A percentile compares a stretch with the other conserved stretches of the same genome.
phyloP scores from a whole-genome alignment of 2,329 filamentous ascomycete species.

The Colletotrichum scovillei region DNA sequence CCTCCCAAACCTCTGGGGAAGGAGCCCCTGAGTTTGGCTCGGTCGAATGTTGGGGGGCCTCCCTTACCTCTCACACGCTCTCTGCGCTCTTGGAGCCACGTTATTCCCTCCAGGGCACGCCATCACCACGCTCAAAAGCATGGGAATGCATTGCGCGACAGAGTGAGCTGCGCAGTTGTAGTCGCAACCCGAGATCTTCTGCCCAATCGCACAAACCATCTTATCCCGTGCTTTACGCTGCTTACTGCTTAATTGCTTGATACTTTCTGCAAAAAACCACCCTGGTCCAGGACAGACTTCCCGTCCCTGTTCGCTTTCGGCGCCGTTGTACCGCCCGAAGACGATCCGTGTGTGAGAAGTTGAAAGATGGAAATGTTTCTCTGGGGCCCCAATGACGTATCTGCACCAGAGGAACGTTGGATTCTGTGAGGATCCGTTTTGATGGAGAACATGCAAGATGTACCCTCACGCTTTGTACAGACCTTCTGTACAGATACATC shows the following conservation, averaged over 20 bases:
- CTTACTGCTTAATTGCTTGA: neutral
- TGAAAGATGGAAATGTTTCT: neutral
- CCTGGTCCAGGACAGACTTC: neutral
- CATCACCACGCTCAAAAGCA: neutral
- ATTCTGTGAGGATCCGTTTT: neutral
- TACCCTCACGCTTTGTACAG: neutral
- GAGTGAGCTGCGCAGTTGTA: neutral
- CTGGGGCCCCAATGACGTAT: slow-evolving; percentile 1
- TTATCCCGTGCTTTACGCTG: neutral
- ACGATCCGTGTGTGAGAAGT: neutral
- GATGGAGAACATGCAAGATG: neutral
- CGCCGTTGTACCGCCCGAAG: neutral
- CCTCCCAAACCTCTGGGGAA: slow-evolving; percentile 6
- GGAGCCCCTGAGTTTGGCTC: neutral
- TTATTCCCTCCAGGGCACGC: slow-evolving; percentile 4
- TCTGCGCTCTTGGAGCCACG: neutral
- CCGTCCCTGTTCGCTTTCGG: neutral
- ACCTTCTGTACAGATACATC: neutral
- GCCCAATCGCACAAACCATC: neutral
- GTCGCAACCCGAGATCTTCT: neutral
- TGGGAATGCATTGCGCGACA: neutral
- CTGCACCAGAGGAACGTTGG: neutral
- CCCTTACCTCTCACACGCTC: neutral
- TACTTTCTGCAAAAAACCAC: neutral
- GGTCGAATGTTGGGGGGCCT: neutral